Base-by-base conservation (phyloP, 257 asterid species). In the Primulina huaijiensis region DNA sequence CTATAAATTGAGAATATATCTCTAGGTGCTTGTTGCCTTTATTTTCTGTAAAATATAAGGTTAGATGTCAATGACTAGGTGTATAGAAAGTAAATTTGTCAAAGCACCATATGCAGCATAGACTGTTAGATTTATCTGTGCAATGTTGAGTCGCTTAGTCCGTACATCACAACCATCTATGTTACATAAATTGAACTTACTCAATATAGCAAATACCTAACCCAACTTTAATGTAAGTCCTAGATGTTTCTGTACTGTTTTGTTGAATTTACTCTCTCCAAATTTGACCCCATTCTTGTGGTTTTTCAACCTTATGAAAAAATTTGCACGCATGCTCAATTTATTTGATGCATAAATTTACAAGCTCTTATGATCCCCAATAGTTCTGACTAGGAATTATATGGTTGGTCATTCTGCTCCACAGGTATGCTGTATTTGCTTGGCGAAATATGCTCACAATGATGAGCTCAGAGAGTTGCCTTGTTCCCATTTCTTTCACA, bases 351-450 rank as follows among this genome's bases (percentile, higher is more conserved):
- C 57, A 5, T 50, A 5, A 50, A 8, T 50, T 16, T 50, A 17
- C 57, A 50, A 50, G 55, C 19, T 46, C 20, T 46, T 46, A 14
- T 46, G 6, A 46, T 4, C 55, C 30, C 30, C 30, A 0, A 12
- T 43, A 43, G 19, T 14, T 43, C 55, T 50, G 57, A 16, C 57
- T 50, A 16, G 7, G 20, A 50, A 50, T 50, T 50, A 1, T 50
- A 5, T 50, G 57, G 57, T 50, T 50, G n/a, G 31, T 60, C 33
- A 30, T 75, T 57, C n/a, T 76, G 73, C 77, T 73, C 4, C 11
- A 55, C 90, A 93, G 99, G 92, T 84, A 65, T 93, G 99, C 74
- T 93, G 99, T 79, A 89, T 93, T 82, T 93, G 99, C 87, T 80
- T 93, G 76, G 87, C 92, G 2, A 86, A 89, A 72, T 93, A 93